Conservation (phyloP, 257 asterid genomes). For the Ophiorrhiza pumila region DNA sequence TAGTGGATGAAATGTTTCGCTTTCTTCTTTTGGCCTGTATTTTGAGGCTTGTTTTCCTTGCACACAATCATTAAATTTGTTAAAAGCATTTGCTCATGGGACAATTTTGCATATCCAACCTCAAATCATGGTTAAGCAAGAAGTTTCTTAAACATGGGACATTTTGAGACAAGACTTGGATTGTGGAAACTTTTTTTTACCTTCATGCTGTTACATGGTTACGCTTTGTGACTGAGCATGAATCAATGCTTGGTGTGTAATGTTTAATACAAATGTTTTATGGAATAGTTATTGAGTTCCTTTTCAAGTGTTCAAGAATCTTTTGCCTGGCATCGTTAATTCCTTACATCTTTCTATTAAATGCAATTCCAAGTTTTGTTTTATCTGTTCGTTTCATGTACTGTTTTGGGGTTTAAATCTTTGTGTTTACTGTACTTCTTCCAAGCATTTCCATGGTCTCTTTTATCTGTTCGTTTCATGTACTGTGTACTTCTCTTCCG, state of each 20-base stretch:
- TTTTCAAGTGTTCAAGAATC: neutral
- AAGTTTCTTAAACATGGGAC: neutral
- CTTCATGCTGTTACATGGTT: neutral
- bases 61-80: neutral
- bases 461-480: neutral
- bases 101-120: neutral
- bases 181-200: neutral
- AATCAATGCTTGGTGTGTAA: neutral
- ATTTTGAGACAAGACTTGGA: neutral
- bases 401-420: neutral
- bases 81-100: neutral
- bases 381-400: neutral
- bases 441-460: neutral
- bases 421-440: neutral
- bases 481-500: neutral
- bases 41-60: neutral
- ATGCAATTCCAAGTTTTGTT: neutral
- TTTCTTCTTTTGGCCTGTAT: neutral
- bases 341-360: neutral
- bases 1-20: neutral
- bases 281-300: neutral
- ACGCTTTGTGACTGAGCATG: constrained; percentile 1
- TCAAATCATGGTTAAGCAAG: neutral
- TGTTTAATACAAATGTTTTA: neutral
- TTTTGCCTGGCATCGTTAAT: neutral